These are phyloP conservation scores for Blastocystis sp. DNA, from an alignment of 352 stramenopile genomes.

Conservation along the genomic window DNA sequence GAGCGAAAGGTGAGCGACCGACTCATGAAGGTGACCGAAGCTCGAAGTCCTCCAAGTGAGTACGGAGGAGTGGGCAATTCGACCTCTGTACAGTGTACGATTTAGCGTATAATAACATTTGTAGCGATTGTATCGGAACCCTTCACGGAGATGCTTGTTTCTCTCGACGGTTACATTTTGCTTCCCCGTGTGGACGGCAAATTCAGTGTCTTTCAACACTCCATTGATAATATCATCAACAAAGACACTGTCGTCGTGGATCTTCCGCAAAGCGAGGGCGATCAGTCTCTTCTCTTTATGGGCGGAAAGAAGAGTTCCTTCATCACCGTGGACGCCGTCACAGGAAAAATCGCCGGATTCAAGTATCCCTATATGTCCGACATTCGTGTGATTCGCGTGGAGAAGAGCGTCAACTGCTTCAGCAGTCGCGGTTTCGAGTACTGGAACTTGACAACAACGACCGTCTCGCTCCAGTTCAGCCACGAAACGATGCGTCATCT, in stretches of 20 bases:
- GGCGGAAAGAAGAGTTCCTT: constrained; percentile 28
- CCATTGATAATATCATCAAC: constrained; percentile 30
- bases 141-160: constrained; percentile 7
- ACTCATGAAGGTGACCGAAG: background rate
- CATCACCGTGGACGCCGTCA: background rate
- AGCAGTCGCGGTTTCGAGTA: constrained; percentile 13
- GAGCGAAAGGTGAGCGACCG: background rate
- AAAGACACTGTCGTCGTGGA: background rate
- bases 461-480: constrained; percentile 22
- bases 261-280: background rate
- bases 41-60: background rate
- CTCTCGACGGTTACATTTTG: constrained; percentile 31
- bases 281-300: constrained; percentile 5
- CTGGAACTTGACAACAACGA: constrained; percentile 20
- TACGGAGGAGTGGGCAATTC: background rate
- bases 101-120: background rate
- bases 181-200: constrained; percentile 31
- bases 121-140: background rate
- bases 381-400: background rate
- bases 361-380: background rate
- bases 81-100: background rate
- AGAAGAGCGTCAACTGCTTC: constrained; percentile 32
- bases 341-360: background rate
- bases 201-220: constrained; percentile 36
- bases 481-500: constrained; percentile 22